Conservation (phyloP, 108 stramenopile species). For the Nannochloropsis granulata region DNA sequence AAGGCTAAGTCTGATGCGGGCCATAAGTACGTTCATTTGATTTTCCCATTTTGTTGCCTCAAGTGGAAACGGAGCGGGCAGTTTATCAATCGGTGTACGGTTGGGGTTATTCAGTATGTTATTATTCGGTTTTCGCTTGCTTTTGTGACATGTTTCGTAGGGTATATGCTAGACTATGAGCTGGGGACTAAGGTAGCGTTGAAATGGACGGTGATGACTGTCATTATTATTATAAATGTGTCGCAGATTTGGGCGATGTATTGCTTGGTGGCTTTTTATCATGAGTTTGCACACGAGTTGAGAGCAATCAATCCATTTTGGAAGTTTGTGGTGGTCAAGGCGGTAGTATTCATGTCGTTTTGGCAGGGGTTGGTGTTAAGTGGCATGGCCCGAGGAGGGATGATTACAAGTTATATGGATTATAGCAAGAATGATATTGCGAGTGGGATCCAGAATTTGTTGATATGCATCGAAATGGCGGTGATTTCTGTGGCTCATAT, state of each 20-base stretch:
- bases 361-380: constrained; percentile 82
- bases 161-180: constrained; percentile 7
- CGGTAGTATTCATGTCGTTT: constrained; percentile 93
- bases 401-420: neutral
- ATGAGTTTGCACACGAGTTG: constrained; percentile 57
- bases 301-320: constrained; percentile 68
- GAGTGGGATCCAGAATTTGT: constrained; percentile 77
- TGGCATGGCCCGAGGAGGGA: constrained; percentile 35
- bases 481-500: neutral
- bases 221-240: constrained; percentile 45
- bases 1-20: constrained; percentile 34
- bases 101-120: constrained; percentile 88
- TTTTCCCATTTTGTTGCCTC: neutral
- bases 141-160: constrained; percentile 48
- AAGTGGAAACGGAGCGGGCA: constrained; percentile 55
- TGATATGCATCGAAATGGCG: constrained; percentile 82
- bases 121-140: constrained; percentile 54
- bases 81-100: constrained; percentile 65
- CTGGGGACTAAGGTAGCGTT: neutral
- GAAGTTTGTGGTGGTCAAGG: constrained; percentile 90
- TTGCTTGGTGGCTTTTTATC: constrained; percentile 75
- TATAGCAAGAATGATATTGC: constrained; percentile 55
- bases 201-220: neutral
- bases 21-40: neutral
- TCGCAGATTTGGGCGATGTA: constrained; percentile 79